These are phyloP conservation scores for Lactarius hengduanensis DNA, from an alignment of 768 basidiomycete genomes.

Conservation along the genomic window DNA sequence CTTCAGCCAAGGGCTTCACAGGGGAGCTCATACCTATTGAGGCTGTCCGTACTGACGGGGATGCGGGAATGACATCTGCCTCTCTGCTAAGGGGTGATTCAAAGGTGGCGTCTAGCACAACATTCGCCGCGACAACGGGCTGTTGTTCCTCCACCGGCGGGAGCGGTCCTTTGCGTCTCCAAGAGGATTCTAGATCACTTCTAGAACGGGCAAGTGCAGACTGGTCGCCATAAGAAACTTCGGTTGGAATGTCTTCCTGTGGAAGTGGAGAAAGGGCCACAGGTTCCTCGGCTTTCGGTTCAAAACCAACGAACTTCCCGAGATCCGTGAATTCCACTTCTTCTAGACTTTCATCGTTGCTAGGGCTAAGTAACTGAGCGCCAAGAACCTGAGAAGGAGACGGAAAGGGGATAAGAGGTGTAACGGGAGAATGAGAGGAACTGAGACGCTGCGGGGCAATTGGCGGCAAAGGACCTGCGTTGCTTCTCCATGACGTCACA, in stretches of 20 bases:
- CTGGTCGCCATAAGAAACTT: slow-evolving; percentile 43
- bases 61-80: slow-evolving; percentile 6
- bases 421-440: slow-evolving; percentile 35
- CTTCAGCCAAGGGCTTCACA: slow-evolving; percentile 12
- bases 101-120: slow-evolving; percentile 10
- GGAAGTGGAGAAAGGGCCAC: neutral
- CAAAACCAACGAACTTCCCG: slow-evolving; percentile 60
- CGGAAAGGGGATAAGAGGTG: slow-evolving; percentile 36
- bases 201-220: slow-evolving; percentile 29
- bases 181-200: slow-evolving; percentile 40
- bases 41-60: slow-evolving; percentile 13
- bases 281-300: slow-evolving; percentile 29
- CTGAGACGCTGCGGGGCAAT: slow-evolving; percentile 31
- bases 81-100: slow-evolving; percentile 11
- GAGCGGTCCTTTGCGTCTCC: slow-evolving; percentile 41
- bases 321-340: slow-evolving; percentile 81
- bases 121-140: slow-evolving; percentile 2
- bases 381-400: slow-evolving; percentile 36
- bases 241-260: slow-evolving; percentile 28
- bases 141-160: slow-evolving; percentile 21
- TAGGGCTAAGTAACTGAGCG: slow-evolving; percentile 41
- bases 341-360: slow-evolving; percentile 62
- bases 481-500: slow-evolving; percentile 67
- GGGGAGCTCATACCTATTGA: slow-evolving; percentile 8
- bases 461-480: slow-evolving; percentile 39